A percentile compares a stretch with the other conserved stretches of the same genome.
Evolutionary conservation across 306 rosid species (phyloP).

Genomic region (Lathyrus aphaca): DNA sequence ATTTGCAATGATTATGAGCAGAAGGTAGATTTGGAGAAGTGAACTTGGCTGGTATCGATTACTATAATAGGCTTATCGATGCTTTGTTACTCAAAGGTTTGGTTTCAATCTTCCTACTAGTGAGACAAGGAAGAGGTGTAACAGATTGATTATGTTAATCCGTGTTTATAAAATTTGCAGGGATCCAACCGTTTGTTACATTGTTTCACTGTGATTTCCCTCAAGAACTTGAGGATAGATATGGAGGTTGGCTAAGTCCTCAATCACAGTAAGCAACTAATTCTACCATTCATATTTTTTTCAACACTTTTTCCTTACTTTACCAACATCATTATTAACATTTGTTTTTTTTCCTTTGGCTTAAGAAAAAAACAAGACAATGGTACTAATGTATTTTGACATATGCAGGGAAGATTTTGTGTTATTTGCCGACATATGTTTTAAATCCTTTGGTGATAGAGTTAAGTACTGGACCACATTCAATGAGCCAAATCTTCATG

Average conservation of each 20-base stretch:
- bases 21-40: conserved; percentile 73
- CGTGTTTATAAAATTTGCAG: conserved; percentile 21
- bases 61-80: conserved; percentile 58
- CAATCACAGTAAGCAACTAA: conserved; percentile 40
- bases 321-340: not conserved
- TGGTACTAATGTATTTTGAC: conserved; percentile 19
- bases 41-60: conserved; percentile 55
- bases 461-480: conserved; percentile 64
- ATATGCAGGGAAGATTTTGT: conserved; percentile 53
- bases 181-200: conserved; percentile 60
- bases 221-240: conserved; percentile 48
- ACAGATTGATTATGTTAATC: not conserved
- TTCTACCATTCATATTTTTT: conserved; percentile 11
- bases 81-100: conserved; percentile 60
- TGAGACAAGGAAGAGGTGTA: conserved; percentile 3
- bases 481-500: conserved; percentile 54
- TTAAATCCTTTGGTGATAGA: conserved; percentile 59
- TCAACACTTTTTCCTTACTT: not conserved
- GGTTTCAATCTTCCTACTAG: conserved; percentile 23
- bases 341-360: not conserved
- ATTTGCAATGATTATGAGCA: conserved; percentile 36
- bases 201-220: conserved; percentile 53
- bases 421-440: conserved; percentile 47
- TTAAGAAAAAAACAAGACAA: not conserved
- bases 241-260: conserved; percentile 55